Conservation (phyloP, 768 basidiomycete species). For the Podaxis sp. region DNA sequence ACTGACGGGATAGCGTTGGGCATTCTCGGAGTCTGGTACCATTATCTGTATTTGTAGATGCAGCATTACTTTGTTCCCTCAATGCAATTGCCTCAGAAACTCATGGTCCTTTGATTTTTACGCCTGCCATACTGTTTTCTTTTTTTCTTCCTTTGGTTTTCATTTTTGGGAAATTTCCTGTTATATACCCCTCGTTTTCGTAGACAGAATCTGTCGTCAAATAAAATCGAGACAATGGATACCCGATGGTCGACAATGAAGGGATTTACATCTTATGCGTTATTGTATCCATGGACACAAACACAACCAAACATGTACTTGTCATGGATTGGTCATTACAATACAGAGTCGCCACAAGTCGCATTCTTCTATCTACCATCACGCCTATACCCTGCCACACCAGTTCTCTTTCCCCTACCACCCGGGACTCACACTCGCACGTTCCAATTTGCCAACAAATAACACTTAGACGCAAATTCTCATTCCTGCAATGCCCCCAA, state of each 20-base stretch:
- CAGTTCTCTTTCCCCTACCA: background rate
- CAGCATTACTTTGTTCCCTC: conserved; percentile 7
- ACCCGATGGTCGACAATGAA: background rate
- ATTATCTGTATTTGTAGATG: conserved; percentile 12
- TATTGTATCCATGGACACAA: background rate
- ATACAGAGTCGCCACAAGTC: background rate
- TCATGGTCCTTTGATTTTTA: background rate
- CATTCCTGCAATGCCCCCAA: conserved; percentile 34
- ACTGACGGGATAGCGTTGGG: conserved; percentile 2
- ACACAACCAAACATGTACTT: background rate
- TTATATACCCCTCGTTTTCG: too few relatives aligned
- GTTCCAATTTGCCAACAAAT: background rate
- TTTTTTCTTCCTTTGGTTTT: background rate
- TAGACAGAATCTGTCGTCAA: background rate
- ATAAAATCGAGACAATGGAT: conserved; percentile 1
- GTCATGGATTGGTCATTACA: background rate
- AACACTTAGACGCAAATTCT: background rate
- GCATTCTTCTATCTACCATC: background rate
- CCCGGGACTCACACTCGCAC: background rate
- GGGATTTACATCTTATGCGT: background rate
- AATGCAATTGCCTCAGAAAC: conserved; percentile 11
- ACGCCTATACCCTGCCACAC: background rate
- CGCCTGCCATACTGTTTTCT: background rate
- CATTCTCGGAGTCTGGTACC: conserved; percentile 3
- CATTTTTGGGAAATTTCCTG: background rate